A percentile compares a stretch with the other conserved stretches of the same genome.
Evolutionary conservation across 257 asterid genomes (phyloP).

Genomic region (Nicotiana paniculata): DNA sequence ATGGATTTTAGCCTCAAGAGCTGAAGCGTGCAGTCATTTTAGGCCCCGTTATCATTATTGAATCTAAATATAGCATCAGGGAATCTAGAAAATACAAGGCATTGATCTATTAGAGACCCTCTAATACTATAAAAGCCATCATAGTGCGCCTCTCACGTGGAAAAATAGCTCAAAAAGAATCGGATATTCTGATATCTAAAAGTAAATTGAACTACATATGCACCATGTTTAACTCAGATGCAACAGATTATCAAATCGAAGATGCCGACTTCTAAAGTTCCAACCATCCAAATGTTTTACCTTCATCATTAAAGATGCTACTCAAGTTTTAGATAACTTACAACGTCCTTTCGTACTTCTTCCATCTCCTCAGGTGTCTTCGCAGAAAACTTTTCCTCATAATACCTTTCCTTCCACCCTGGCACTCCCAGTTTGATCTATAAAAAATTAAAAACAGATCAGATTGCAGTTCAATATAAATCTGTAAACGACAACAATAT

Average conservation of each 20-base stretch:
- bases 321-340: constrained; percentile 30
- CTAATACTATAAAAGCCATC: neutral
- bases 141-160: neutral
- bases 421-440: constrained; percentile 86
- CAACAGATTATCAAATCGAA: neutral
- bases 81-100: neutral
- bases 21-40: neutral
- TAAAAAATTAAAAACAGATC: constrained; percentile 1
- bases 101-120: neutral
- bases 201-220: neutral
- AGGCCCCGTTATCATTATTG: neutral
- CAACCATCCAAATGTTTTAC: neutral
- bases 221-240: neutral
- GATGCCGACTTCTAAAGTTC: neutral
- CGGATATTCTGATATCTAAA: neutral
- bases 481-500: neutral
- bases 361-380: constrained; percentile 82
- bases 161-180: neutral
- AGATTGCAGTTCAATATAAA: neutral
- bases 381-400: constrained; percentile 74
- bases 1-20: neutral
- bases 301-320: neutral
- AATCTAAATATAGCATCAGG: neutral
- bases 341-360: constrained; percentile 75
- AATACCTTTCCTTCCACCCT: constrained; percentile 97